Evolutionary conservation across 768 basidiomycete species (phyloP).

Genomic region (Tubosaeta brunneosetosa): DNA sequence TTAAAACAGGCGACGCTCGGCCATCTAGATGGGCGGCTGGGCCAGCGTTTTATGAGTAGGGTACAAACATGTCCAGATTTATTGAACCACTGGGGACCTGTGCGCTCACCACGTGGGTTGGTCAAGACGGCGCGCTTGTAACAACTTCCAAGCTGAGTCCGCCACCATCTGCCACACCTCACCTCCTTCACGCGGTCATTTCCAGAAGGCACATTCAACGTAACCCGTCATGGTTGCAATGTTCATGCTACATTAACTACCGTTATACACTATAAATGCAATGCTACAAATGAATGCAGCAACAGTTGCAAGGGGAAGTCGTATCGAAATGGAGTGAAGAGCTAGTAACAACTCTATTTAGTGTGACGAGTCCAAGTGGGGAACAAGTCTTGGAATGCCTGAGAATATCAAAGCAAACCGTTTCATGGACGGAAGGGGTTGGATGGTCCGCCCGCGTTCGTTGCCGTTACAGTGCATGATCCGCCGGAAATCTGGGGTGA

Average conservation of each 20-base stretch:
- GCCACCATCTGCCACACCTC: slow-evolving; percentile 11
- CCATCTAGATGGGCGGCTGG: slow-evolving; percentile 15
- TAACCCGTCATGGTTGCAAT: slow-evolving; percentile 7
- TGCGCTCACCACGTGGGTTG: slow-evolving; percentile 25
- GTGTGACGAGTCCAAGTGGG: slow-evolving; percentile 23
- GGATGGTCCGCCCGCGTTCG: slow-evolving; percentile 42
- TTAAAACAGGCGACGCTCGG: slow-evolving; percentile 31
- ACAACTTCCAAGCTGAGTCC: slow-evolving; percentile 11
- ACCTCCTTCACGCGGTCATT: slow-evolving; percentile 24
- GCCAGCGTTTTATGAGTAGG: slow-evolving; percentile 13
- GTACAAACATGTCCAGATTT: slow-evolving; percentile 19
- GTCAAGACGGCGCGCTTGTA: slow-evolving; percentile 4
- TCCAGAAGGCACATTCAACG: slow-evolving; percentile 6
- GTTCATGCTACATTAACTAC: slow-evolving; percentile 24
- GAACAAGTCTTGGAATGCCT: slow-evolving; percentile 7
- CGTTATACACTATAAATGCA: slow-evolving; percentile 13
- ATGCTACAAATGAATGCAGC: slow-evolving; percentile 15
- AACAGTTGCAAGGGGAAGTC: slow-evolving; percentile 11
- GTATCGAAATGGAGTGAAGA: slow-evolving; percentile 4
- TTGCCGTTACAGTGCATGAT: slow-evolving; percentile 40
- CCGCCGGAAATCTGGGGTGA: slow-evolving; percentile 30
- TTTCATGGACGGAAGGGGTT: slow-evolving; percentile 52
- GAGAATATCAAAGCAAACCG: slow-evolving; percentile 6
- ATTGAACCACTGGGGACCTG: slow-evolving; percentile 20
- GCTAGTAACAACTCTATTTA: slow-evolving; percentile 15